Conservation (phyloP, 441 rosid genomes). For the Theobroma grandiflorum region DNA sequence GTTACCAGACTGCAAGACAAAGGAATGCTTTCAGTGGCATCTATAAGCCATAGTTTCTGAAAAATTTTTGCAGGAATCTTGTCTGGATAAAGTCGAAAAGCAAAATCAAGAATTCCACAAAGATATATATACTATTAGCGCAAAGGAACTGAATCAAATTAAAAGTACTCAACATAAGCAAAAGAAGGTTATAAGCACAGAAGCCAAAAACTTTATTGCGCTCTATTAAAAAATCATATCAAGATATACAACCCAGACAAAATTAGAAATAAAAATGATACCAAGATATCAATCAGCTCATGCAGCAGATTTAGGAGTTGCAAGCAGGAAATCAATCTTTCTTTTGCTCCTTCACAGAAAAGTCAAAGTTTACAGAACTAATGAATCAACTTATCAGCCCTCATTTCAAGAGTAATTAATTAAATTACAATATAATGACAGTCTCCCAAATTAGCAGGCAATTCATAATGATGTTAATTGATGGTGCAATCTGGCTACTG, state of each 20-base stretch:
- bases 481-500: conserved; percentile 45
- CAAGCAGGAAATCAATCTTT: conserved; percentile 29
- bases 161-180: background rate
- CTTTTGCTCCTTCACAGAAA: conserved; percentile 32
- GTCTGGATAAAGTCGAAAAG: background rate
- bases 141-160: background rate
- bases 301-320: conserved; percentile 25
- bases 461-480: conserved; percentile 10
- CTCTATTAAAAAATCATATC: conserved; percentile 18
- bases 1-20: background rate
- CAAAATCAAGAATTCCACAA: conserved; percentile 17
- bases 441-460: conserved; percentile 28
- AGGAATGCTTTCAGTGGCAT: background rate
- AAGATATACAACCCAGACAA: background rate
- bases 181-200: background rate
- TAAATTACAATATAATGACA: conserved; percentile 40
- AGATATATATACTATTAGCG: background rate
- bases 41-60: background rate
- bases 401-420: conserved; percentile 32
- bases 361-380: conserved; percentile 36
- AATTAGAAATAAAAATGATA: conserved; percentile 8
- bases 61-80: background rate
- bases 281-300: conserved; percentile 9
- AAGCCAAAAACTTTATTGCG: background rate
- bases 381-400: conserved; percentile 42